These are phyloP conservation scores for Scenedesmus sp. DNA, from an alignment of 163 green algal species.

Conservation along the genomic window DNA sequence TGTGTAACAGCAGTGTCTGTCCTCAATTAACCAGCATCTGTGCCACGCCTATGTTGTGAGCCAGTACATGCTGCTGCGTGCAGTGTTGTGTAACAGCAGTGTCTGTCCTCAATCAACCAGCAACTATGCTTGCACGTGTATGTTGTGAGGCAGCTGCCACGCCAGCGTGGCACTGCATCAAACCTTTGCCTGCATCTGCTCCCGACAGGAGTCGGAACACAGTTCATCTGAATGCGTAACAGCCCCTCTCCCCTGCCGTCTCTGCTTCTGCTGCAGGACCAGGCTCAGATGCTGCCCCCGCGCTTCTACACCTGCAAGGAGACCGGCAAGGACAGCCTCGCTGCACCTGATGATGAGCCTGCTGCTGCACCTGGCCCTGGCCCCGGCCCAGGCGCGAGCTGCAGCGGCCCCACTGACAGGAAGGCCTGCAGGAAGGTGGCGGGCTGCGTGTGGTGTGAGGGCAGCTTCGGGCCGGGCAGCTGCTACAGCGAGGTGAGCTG, in stretches of 20 bases:
- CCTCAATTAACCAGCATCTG: too few relatives aligned
- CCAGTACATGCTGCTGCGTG: neutral
- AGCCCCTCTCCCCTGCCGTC: neutral
- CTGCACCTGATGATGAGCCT: neutral
- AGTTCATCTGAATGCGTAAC: neutral
- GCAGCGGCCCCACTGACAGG: slow-evolving; percentile 3
- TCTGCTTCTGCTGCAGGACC: neutral
- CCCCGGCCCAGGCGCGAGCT: neutral
- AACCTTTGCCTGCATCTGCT: neutral
- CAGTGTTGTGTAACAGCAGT: neutral
- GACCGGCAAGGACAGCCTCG: neutral
- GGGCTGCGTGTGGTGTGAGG: slow-evolving; percentile 18
- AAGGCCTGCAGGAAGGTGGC: slow-evolving; percentile 10
- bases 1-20: neutral
- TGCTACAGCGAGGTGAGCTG: slow-evolving; percentile 25
- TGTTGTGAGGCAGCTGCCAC: slow-evolving; percentile 2
- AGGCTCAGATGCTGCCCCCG: neutral
- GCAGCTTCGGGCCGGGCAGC: neutral
- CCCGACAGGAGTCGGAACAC: neutral
- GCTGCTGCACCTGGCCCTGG: neutral
- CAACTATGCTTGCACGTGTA: too few relatives aligned
- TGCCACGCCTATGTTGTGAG: neutral
- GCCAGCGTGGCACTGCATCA: neutral
- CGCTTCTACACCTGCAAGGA: neutral
- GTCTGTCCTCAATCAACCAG: too few relatives aligned